phyloP scores from a whole-genome alignment of 2,329 filamentous ascomycete genomes.

The Capronia coronata region DNA sequence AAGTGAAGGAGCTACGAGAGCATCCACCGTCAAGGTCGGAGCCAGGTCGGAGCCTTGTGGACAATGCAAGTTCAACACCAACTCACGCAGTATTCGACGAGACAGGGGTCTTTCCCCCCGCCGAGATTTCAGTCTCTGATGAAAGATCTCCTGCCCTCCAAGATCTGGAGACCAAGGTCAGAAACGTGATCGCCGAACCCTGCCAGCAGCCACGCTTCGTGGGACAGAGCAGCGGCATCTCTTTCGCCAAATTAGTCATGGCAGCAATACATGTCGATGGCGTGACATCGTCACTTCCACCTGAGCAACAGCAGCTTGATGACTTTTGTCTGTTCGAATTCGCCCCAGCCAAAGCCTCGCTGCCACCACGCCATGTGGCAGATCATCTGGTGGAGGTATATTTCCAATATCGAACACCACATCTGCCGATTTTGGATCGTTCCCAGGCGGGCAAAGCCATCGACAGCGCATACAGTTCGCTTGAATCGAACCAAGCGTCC shows the following conservation, averaged over 20 bases:
- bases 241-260: slow-evolving; percentile 34
- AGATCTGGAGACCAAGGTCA: slow-evolving; percentile 10
- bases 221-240: slow-evolving; percentile 33
- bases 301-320: slow-evolving; percentile 16
- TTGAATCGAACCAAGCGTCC: slow-evolving; percentile 12
- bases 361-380: slow-evolving; percentile 33
- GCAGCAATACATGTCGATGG: slow-evolving; percentile 28
- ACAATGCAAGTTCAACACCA: slow-evolving; percentile 3
- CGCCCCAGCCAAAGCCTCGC: slow-evolving; percentile 25
- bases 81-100: not conserved
- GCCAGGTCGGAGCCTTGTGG: not conserved
- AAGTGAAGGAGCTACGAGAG: slow-evolving; percentile 22
- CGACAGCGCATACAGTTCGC: slow-evolving; percentile 29
- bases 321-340: slow-evolving; percentile 2
- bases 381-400: slow-evolving; percentile 34
- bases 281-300: slow-evolving; percentile 4
- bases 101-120: not conserved
- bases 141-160: slow-evolving; percentile 4
- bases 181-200: slow-evolving; percentile 11
- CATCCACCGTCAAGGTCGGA: not conserved
- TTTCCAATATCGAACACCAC: slow-evolving; percentile 34
- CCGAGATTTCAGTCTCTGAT: not conserved
- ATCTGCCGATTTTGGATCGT: slow-evolving; percentile 32
- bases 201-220: slow-evolving; percentile 31
- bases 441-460: slow-evolving; percentile 28